These are phyloP conservation scores for Datura wrightii DNA, from an alignment of 257 asterid species.

Conservation along the genomic window DNA sequence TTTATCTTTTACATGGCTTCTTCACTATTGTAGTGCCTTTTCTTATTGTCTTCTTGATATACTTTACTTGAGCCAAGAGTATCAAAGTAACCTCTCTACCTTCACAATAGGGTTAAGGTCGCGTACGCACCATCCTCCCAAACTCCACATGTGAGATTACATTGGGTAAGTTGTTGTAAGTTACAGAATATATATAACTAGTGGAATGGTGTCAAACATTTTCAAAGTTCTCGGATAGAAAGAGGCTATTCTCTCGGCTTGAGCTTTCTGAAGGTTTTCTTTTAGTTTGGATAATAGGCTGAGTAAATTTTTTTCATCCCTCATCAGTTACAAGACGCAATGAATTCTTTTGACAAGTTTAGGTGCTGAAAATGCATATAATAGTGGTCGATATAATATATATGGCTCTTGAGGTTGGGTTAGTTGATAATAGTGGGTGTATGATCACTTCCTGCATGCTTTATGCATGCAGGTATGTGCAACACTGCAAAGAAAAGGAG, in stretches of 20 bases:
- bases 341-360: neutral
- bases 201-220: constrained; percentile 13
- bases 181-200: neutral
- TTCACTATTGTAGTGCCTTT: neutral
- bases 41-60: neutral
- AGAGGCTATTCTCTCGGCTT: neutral
- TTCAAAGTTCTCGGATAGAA: neutral
- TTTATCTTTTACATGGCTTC: neutral
- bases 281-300: neutral
- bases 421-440: neutral
- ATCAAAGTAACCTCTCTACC: neutral
- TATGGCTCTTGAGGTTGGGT: neutral
- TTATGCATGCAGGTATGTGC: constrained; percentile 28
- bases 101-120: neutral
- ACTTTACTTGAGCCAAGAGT: neutral
- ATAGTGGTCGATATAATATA: neutral
- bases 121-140: neutral
- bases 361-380: constrained; percentile 5
- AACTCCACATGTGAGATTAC: neutral
- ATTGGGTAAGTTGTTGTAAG: neutral
- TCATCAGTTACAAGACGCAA: neutral
- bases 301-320: neutral
- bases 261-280: neutral
- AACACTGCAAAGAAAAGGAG: constrained; percentile 33
- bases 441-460: neutral